These are phyloP conservation scores for Globisporangium radiosum DNA, from an alignment of 352 stramenopile species.

Conservation along the genomic window DNA sequence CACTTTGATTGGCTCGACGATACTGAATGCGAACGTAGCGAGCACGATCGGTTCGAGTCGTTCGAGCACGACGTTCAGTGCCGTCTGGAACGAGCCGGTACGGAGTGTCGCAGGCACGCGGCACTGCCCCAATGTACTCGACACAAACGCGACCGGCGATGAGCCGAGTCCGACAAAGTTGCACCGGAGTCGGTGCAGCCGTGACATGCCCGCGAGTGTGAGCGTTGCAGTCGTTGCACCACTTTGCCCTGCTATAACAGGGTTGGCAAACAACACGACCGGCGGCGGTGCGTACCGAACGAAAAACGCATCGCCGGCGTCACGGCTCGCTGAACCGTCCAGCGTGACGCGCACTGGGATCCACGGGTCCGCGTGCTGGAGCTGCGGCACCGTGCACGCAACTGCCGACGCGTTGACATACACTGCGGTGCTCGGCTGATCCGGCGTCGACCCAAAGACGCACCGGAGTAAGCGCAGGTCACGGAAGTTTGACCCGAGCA, in stretches of 20 bases:
- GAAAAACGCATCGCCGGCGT: background rate
- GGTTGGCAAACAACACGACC: conserved; percentile 12
- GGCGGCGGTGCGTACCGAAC: background rate
- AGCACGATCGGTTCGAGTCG: conserved; percentile 1
- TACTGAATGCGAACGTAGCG: conserved; percentile 3
- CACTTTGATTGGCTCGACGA: conserved; percentile 3
- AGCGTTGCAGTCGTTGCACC: conserved; percentile 19
- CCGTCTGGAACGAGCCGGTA: conserved; percentile 3
- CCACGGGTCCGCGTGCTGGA: conserved; percentile 20
- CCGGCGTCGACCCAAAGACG: conserved; percentile 17
- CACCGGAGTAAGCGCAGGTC: conserved; percentile 26
- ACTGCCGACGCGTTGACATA: conserved; percentile 24
- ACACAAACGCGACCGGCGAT: conserved; percentile 6
- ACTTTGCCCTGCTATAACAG: conserved; percentile 11
- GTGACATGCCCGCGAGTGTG: conserved; percentile 8
- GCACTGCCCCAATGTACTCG: conserved; percentile 7
- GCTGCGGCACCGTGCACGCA: conserved; percentile 19
- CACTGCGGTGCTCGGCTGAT: conserved; percentile 6
- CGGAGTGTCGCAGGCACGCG: conserved; percentile 6
- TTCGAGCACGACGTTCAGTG: conserved; percentile 4
- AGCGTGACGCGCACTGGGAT: conserved; percentile 23
- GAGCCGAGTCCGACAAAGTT: conserved; percentile 9
- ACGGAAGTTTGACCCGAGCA: conserved; percentile 23
- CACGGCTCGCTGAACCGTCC: background rate
- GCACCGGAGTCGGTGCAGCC: conserved; percentile 8